Conservation (phyloP, 2,329 filamentous ascomycete species). For the Talaromyces pinophilus region DNA sequence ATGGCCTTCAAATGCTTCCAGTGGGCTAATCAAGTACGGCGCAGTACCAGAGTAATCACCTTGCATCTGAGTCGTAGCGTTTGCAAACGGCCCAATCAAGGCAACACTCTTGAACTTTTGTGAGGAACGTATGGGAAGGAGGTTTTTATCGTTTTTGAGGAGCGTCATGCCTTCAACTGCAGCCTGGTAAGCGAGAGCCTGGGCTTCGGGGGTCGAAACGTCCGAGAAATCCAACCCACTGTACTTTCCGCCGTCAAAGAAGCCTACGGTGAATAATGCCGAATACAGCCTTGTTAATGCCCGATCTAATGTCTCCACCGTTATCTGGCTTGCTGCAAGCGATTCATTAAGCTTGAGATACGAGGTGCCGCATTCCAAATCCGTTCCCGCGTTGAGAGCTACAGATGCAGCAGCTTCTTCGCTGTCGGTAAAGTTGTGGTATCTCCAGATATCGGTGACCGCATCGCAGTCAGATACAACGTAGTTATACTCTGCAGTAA, state of each 20-base stretch:
- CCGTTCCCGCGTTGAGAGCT: conserved; percentile 52
- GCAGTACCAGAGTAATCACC: conserved; percentile 58
- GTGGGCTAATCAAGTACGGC: conserved; percentile 34
- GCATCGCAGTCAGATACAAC: conserved; percentile 65
- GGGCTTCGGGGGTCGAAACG: conserved; percentile 55
- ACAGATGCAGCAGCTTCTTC: conserved; percentile 47
- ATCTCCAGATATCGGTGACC: conserved; percentile 55
- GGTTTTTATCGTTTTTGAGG: conserved; percentile 52
- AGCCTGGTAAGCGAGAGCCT: conserved; percentile 56
- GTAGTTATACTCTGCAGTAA: conserved; percentile 57
- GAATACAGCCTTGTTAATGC: conserved; percentile 49
- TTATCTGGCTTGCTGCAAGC: conserved; percentile 44
- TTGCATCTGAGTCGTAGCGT: conserved; percentile 56
- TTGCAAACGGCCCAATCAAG: conserved; percentile 58
- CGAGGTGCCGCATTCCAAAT: conserved; percentile 52
- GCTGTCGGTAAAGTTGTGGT: conserved; percentile 52
- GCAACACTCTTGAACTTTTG: conserved; percentile 43
- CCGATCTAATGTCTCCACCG: conserved; percentile 44
- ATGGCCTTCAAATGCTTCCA: conserved; percentile 49
- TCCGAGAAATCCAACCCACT: conserved; percentile 53
- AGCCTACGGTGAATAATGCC: conserved; percentile 50
- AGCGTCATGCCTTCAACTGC: conserved; percentile 47
- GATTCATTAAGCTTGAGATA: conserved; percentile 44
- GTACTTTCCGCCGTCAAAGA: conserved; percentile 54
- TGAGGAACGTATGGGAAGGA: conserved; percentile 43